Base-by-base conservation (phyloP, 2,329 filamentous ascomycete genomes). In the Bipolaris victoriae region DNA sequence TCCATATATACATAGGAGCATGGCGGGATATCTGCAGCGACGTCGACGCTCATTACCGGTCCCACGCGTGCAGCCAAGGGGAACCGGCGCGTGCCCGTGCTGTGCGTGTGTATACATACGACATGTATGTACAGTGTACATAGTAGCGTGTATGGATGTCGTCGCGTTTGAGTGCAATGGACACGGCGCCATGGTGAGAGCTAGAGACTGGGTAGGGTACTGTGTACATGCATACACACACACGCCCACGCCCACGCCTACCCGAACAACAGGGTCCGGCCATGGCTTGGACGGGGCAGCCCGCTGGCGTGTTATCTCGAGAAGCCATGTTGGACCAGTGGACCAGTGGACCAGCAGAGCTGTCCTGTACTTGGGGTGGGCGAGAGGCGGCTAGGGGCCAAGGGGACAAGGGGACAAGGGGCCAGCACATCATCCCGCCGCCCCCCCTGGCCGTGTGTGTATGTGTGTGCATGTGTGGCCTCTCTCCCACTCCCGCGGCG, bases 21-120 rank as follows among this genome's bases (percentile, higher is more conserved):
- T n/a, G 36, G n/a, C 36, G 36, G 36, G n/a, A 39, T 16, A 57
- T 66, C 66, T 72, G 72, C 71, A 74, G 73, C 71, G 64, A 53
- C 48, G 26, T 22, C 60, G 41, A 47, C 58, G 63, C 63, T 66
- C 22, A 66, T 68, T 61, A 53, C 55, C 39, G 44, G 61, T 56
- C 64, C 60, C 71, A 72, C 69, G 69, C 65, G 69, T 69, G 66
- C 67, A 66, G 65, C 64, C 59, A 15, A 66, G 69, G 66, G 47
- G 56, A 64, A 64, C 64, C 66, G 69, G 66, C 69, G 72, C 69
- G 69, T 67, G 58, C 62, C 61, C 55, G 68, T 70, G 57, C 57
- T 10, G 7, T 29, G 26, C 22, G 3, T 29, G 9, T 29, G 26
- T 29, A 29, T 29, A 29, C 26, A 29, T 29, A 10, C 7, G 26